Conservation (phyloP, 306 rosid species). For the Quercus rubra region DNA sequence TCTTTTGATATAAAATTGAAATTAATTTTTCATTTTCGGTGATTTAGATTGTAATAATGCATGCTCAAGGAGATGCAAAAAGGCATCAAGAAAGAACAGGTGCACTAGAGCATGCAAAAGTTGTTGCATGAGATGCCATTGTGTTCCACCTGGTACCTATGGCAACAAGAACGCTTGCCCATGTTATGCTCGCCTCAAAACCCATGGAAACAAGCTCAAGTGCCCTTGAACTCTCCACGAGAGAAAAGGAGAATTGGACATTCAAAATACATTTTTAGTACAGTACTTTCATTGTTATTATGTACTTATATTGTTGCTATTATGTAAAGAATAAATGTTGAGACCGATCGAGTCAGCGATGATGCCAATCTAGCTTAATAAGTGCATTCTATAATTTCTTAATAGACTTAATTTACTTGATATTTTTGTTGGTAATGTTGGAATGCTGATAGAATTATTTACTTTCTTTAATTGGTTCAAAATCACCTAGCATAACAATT, state of each 20-base stretch:
- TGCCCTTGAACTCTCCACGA: conserved; percentile 41
- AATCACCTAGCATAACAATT: too few relatives aligned
- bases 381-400: too few relatives aligned
- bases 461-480: too few relatives aligned
- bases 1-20: too few relatives aligned
- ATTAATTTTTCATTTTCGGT: too few relatives aligned
- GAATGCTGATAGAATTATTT: too few relatives aligned
- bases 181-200: conserved; percentile 58
- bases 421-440: too few relatives aligned
- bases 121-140: conserved; percentile 53
- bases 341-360: too few relatives aligned
- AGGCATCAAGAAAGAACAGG: conserved; percentile 39
- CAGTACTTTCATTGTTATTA: neutral
- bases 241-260: neutral
- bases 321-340: too few relatives aligned
- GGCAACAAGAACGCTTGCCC: conserved; percentile 52
- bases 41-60: conserved; percentile 40
- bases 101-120: conserved; percentile 51
- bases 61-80: conserved; percentile 49
- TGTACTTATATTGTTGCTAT: too few relatives aligned
- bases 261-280: neutral
- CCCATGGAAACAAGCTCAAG: conserved; percentile 52
- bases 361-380: too few relatives aligned
- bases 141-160: conserved; percentile 62
- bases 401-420: too few relatives aligned